Percentiles rank a stretch among this genome's conserved stretches.
phyloP scores from a whole-genome alignment of 768 basidiomycete species.

The Lactarius akahatsu region DNA sequence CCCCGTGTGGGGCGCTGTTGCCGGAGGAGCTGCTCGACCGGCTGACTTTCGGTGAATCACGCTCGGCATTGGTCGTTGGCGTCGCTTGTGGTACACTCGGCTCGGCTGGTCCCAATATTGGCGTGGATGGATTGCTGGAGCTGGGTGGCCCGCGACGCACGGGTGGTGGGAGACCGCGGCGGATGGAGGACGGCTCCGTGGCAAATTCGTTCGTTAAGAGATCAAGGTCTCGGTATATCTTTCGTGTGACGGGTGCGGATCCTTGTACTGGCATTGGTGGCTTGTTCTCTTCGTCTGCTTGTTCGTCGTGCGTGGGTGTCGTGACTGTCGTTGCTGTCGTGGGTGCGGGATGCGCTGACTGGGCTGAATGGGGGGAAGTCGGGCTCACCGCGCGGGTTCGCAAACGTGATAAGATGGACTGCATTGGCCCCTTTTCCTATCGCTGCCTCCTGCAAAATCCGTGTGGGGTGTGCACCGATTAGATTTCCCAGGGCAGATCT shows the following conservation, averaged over 20 bases:
- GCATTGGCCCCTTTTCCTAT: conserved; percentile 27
- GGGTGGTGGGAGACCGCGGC: conserved; percentile 22
- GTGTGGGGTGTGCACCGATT: not conserved
- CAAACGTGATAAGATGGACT: conserved; percentile 38
- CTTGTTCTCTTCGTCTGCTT: not conserved
- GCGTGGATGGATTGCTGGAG: conserved; percentile 8
- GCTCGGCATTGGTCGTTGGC: not conserved
- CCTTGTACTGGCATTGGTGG: conserved; percentile 16
- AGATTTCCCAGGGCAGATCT: conserved; percentile 4
- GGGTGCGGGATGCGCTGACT: conserved; percentile 16
- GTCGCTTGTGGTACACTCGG: not conserved
- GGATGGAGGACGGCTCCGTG: not conserved
- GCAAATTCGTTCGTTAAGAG: conserved; percentile 35
- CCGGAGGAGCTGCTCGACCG: conserved; percentile 12
- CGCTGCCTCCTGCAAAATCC: not conserved
- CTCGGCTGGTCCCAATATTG: not conserved
- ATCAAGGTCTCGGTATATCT: conserved; percentile 43
- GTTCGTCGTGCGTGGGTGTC: conserved; percentile 12
- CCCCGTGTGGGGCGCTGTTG: conserved; percentile 3
- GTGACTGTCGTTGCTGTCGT: conserved; percentile 22
- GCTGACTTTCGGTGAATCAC: conserved; percentile 16
- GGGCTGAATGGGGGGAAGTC: conserved; percentile 26
- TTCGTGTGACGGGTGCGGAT: conserved; percentile 32
- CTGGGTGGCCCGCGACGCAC: conserved; percentile 15
- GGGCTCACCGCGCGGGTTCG: conserved; percentile 34